Percentiles rank a stretch among this genome's conserved stretches.
Conservation (phyloP, 257 asterid genomes). For the Solanum peruvianum region DNA sequence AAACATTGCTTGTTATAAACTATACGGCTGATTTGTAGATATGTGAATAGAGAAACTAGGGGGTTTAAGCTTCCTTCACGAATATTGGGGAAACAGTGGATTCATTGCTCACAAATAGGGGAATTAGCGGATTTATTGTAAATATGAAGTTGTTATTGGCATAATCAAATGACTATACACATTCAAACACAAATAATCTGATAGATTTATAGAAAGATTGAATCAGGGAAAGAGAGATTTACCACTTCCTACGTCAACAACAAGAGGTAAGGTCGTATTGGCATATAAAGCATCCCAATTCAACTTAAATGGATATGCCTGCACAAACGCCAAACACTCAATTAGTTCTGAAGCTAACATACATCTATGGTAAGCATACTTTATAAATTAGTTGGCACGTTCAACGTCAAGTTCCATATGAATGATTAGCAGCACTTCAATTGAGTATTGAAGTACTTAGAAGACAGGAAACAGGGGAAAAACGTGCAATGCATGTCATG, state of each 20-base stretch:
- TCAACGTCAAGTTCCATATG: neutral
- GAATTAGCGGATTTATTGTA: neutral
- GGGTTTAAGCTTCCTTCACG: neutral
- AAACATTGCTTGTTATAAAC: neutral
- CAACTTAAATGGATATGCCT: slow-evolving; percentile 70
- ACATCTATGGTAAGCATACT: neutral
- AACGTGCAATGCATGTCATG: neutral
- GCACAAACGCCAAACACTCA: slow-evolving; percentile 5
- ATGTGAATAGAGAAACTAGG: neutral
- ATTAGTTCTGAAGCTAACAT: neutral
- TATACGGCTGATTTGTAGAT: neutral
- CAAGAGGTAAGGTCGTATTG: slow-evolving; percentile 60
- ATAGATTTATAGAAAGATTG: neutral
- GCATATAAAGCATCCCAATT: slow-evolving; percentile 50
- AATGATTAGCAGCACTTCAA: neutral
- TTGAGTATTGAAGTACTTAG: neutral
- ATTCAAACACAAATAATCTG: neutral
- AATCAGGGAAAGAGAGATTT: slow-evolving; percentile 4
- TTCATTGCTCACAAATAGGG: neutral
- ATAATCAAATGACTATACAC: neutral
- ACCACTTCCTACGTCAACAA: slow-evolving; percentile 94
- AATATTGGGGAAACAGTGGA: neutral
- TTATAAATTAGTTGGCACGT: neutral
- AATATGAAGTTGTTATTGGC: neutral
- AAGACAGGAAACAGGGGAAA: neutral